Base-by-base conservation (phyloP, 2,329 filamentous ascomycete genomes). In the Fusarium euwallaceae region DNA sequence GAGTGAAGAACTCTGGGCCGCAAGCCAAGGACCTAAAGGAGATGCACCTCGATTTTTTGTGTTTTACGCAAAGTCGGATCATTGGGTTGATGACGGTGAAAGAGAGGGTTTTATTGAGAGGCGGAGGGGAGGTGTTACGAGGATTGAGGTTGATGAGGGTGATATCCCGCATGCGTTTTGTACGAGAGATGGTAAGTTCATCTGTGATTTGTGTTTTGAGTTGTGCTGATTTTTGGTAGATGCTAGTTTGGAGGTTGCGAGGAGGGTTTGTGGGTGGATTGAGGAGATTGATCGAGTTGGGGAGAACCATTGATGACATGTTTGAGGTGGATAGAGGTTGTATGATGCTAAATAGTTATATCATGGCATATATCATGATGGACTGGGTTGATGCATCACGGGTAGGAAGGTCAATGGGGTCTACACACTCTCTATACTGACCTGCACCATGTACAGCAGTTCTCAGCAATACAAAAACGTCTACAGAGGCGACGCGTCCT, bases 131-230 rank as follows among this genome's bases (percentile, higher is more conserved):
- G 84, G 84, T 8, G 82, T 84, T 69, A 86, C 87, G 0, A 84
- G 82, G 66, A 84, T 91, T 60, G 80, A 87, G 37, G 83, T 92
- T 39, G 90, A 92, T 66, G 86, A 90, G 72, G 86, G 85, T 3
- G 83, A 86, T 11, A 80, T 92, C 11, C 88, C 88, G 9, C 91
- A 93, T 81, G 89, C 88, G 0, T 93, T 92, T 80, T 92, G 90
- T 77, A 82, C 81, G 1, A 82, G 72, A 16, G 80, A 84, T 67
- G 78, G 84, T 83, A 72, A 81, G 82, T 62, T 62, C 29, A 39
- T 32, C 2, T 11, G 11, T 4, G 36, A 2, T 2, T 27, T 17
- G 37, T 22, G 29, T 0, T 12, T 24, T n/a, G 56, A 32, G 4
- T 4, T 60, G 53, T 60, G 39, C 66, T 74, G 48, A 75, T 27